phyloP scores from a whole-genome alignment of 2,329 filamentous ascomycete species.

The Pseudogymnoascus sp. region DNA sequence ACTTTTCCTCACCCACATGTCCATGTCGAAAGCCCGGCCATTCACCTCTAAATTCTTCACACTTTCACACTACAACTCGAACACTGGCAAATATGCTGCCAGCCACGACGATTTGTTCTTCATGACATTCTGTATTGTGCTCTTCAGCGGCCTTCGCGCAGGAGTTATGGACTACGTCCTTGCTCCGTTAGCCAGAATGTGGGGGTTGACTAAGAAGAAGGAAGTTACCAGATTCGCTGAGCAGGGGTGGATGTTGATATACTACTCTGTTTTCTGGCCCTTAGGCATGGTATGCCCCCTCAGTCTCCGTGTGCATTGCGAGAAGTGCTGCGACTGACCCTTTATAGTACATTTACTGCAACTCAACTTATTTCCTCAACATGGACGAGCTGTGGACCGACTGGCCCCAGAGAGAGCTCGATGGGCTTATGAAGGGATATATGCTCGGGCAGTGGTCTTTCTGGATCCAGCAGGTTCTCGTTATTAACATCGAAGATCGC shows the following conservation, averaged over 20 bases:
- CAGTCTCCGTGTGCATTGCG: not conserved
- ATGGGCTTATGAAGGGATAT: conserved; percentile 74
- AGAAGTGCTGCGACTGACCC: conserved; percentile 17
- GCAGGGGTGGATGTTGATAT: conserved; percentile 84
- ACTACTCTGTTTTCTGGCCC: conserved; percentile 74
- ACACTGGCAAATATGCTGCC: conserved; percentile 61
- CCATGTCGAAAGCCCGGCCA: conserved; percentile 70
- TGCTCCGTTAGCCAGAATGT: conserved; percentile 62
- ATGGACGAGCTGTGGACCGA: conserved; percentile 71
- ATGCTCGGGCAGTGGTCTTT: conserved; percentile 85
- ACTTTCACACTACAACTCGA: conserved; percentile 71
- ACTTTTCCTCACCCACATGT: conserved; percentile 71
- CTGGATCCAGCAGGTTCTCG: conserved; percentile 88
- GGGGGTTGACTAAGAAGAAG: conserved; percentile 70
- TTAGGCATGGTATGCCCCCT: conserved; percentile 64
- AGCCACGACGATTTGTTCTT: conserved; percentile 75
- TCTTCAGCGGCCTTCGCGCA: conserved; percentile 81
- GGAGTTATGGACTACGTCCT: conserved; percentile 81
- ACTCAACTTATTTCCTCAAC: conserved; percentile 71
- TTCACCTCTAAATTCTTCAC: conserved; percentile 84
- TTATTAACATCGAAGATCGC: conserved; percentile 89
- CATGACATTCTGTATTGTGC: conserved; percentile 68
- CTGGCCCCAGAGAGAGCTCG: conserved; percentile 73
- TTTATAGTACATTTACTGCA: conserved; percentile 66
- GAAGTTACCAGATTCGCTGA: conserved; percentile 78